Conservation (phyloP, 805 yeast genomes). For the Zygosaccharomyces lentus region DNA sequence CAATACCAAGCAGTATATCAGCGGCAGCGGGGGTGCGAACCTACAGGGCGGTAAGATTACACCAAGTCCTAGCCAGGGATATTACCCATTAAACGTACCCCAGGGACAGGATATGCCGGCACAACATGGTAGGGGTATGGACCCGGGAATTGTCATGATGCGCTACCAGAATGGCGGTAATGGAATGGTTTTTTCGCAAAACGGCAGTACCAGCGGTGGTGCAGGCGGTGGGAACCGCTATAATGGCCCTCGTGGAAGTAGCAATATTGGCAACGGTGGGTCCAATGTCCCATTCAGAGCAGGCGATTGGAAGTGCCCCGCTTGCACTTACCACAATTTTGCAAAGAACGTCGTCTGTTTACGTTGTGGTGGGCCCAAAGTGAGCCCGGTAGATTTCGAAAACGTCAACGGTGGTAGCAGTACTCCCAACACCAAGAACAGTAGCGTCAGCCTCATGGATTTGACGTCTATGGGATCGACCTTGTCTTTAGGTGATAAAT, state of each 20-base stretch:
- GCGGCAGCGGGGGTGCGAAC: slow-evolving; percentile 16
- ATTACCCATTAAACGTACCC: slow-evolving; percentile 6
- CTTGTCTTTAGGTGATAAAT: slow-evolving; percentile 7
- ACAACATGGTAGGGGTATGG: slow-evolving; percentile 14
- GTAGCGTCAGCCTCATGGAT: slow-evolving; percentile 14
- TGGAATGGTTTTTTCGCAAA: slow-evolving; percentile 1
- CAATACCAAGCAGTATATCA: slow-evolving; percentile 18
- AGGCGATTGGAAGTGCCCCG: slow-evolving; percentile 91
- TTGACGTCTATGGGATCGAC: slow-evolving; percentile 12
- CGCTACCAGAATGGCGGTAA: slow-evolving; percentile 1
- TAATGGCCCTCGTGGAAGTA: slow-evolving; percentile 20
- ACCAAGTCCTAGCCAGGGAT: slow-evolving; percentile 6
- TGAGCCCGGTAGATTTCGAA: slow-evolving; percentile 14
- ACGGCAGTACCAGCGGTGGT: slow-evolving; percentile 14
- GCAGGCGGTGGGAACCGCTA: slow-evolving; percentile 13
- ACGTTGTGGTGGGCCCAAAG: slow-evolving; percentile 76
- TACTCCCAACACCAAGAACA: slow-evolving; percentile 8
- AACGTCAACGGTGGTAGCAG: slow-evolving; percentile 6
- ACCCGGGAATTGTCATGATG: slow-evolving; percentile 10
- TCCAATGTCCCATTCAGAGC: slow-evolving; percentile 86
- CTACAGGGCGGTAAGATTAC: slow-evolving; percentile 9
- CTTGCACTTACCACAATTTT: slow-evolving; percentile 84
- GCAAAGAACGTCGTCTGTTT: slow-evolving; percentile 85
- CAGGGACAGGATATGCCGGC: slow-evolving; percentile 1
- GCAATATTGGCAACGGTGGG: slow-evolving; percentile 36